Base-by-base conservation (phyloP, 768 basidiomycete species). In the Leccinum ochraceum region DNA sequence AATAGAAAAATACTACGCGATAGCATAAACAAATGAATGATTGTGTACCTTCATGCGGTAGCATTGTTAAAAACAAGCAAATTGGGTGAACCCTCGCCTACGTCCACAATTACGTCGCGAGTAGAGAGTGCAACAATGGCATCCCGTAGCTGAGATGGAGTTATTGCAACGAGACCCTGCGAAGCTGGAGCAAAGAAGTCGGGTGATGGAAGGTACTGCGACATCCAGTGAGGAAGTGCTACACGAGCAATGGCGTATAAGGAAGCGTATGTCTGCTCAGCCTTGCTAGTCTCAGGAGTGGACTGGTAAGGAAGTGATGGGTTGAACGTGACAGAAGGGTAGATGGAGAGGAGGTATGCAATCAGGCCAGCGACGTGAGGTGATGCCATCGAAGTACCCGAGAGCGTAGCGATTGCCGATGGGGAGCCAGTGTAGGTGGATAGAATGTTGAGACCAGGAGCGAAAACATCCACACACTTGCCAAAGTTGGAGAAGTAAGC, bases 401-500 rank as follows among this genome's bases (percentile, higher is more conserved):
- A 94, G 66, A 97, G 84, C 9, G 88, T 91, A 67, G 87, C 85
- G 53, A 80, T 80, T n/a, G 90, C 84, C 5, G 63, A 70, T 60
- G 71, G 74, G 61, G 84, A 81, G 34, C 86, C 86, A 60, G 82
- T 93, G 80, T 86, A 97, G 57, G 92, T 96, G 39, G 92, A 95
- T 3, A 90, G 79, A 72, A 98, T 96, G 80, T 94, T 94, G 63
- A 95, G 78, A 61, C 91, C 93, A 54, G 95, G 96, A 34, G 85
- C 95, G 67, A 97, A 95, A 63, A 98, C 82, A 67, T 98, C 93
- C 56, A 98, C 95, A 71, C 95, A 98, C 56, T 78, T 65, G 22
- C 96, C 97, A 67, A 79, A 82, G 84, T 99, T 99, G 71, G 94
- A 95, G 82, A 97, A 94, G 77, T 90, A 91, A 6, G 92, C 92